Base-by-base conservation (phyloP, 129 eudicot species). In the Glebionis coronaria region DNA sequence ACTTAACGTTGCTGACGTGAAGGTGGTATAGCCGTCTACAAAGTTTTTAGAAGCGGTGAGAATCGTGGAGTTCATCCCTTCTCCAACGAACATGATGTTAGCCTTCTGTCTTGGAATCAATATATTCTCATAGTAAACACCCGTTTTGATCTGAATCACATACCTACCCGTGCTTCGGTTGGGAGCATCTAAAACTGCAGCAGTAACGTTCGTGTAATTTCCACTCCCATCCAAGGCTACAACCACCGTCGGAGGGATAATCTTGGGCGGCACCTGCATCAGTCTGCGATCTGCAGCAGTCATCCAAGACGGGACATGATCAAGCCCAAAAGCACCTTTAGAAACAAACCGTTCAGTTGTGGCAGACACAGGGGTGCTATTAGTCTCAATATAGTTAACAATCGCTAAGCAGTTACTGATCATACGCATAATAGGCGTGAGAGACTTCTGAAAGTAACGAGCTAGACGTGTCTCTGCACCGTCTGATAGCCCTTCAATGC, bases 1-100 rank as follows among this genome's bases (percentile, higher is more conserved):
- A 91, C 97, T 81, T 12, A 91, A 55, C 23, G 97, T 91, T 5
- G 97, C 97, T 7, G 96, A 85, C 20, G 78, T 81, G 82, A 85
- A 91, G 25, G 96, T 85, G 60, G 96, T 83, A 44, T 71, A 91
- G 5, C 97, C 97, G 45, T 83, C 94, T 6, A 74, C 83, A 52
- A 81, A 76, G 68, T 77, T 88, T 76, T 80, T 85, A 52, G 84
- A 76, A 14, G 88, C 93, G 0, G 76, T 78, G 83, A 91, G 81
- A 5, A 88, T 69, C 0, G 94, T 91, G 3, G 80, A 62, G 69
- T 85, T 85, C 85, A 91, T 88, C 47, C 96, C 97, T 68, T 85
- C 85, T 68, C 97, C 97, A 57, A 83, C 61, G 56, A 91, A 56
- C 83, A 91, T 83, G 73, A 91, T 62, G 74, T 85, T 91, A 27